Base-by-base conservation (phyloP, 1,139 yeast genomes). In the Pichia sp. region DNA sequence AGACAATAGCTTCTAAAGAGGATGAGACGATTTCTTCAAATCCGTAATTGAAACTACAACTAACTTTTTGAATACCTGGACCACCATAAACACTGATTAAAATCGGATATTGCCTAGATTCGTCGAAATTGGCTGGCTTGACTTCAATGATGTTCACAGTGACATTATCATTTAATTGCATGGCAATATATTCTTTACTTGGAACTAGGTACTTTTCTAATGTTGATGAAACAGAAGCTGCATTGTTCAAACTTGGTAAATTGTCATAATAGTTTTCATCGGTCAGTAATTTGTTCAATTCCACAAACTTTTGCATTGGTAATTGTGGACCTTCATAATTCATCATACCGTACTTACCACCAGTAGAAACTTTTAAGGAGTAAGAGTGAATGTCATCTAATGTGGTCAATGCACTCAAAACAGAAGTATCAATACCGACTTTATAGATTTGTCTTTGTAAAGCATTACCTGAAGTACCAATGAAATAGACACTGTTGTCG, bases 51-150 rank as follows among this genome's bases (percentile, higher is more conserved):
- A 76, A 84, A 35, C 70, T 61, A 47, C 83, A 76, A 39, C 70
- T 75, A 5, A 85, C 85, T 30, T 79, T 76, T 61, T 85, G 93
- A 1, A 96, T 85, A 0, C 96, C 96, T 0, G 99, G 99, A 0
- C 98, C 99, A 4, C 96, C 98, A 63, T 93, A 93, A 5, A 83
- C 88, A 56, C 81, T 82, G 22, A 91, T 96, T 48, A 93, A 67
- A 4, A 93, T 65, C 0, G 98, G 97, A 62, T 91, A 83, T 60
- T 83, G 79, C 48, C 67, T 70, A 4, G 61, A 57, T 3, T 81
- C 73, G 55, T 84, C 72, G 60, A 90, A 86, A 50, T 75, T 71
- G 1, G 81, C 77, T 1, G 99, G 99, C 34, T 80, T 70, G 5
- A 85, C 83, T 63, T 91, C 97, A 42, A 85, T 68, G 46, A 83